Evolutionary conservation across 2,329 filamentous ascomycete species (phyloP).

Genomic region (Fusarium pseudograminearum): DNA sequence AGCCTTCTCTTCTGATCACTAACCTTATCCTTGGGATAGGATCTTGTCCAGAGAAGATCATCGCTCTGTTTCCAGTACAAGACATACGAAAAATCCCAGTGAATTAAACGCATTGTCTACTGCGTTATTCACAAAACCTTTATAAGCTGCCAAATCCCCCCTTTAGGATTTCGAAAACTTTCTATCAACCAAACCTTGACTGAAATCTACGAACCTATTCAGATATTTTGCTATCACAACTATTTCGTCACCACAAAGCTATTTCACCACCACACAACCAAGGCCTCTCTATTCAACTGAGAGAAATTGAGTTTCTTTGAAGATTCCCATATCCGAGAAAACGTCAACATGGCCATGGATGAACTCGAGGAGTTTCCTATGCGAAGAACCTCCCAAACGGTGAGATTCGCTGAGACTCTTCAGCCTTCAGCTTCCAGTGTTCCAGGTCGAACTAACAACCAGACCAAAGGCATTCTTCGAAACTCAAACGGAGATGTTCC

Average conservation of each 20-base stretch:
- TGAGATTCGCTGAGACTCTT: conserved; percentile 10
- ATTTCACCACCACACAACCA: too few species aligned
- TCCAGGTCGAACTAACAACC: background rate
- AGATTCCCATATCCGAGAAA: too few species aligned
- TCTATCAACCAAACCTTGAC: background rate
- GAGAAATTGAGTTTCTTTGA: too few species aligned
- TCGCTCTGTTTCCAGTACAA: background rate
- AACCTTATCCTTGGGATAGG: too few species aligned
- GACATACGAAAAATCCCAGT: background rate
- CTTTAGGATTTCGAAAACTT: too few species aligned
- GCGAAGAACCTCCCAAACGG: background rate
- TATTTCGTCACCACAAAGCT: too few species aligned
- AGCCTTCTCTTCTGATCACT: background rate
- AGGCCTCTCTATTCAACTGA: background rate
- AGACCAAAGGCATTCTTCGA: background rate
- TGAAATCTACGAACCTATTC: too few species aligned
- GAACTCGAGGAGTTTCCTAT: background rate
- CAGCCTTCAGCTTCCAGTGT: too few species aligned
- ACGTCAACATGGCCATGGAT: background rate
- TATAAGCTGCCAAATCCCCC: background rate
- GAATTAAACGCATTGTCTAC: background rate
- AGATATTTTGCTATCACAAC: background rate
- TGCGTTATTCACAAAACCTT: background rate
- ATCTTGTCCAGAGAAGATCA: background rate
- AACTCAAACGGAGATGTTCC: too few species aligned